phyloP scores from a whole-genome alignment of 192 early-diverging fungal genomes.

The Haplosporangium gracile region DNA sequence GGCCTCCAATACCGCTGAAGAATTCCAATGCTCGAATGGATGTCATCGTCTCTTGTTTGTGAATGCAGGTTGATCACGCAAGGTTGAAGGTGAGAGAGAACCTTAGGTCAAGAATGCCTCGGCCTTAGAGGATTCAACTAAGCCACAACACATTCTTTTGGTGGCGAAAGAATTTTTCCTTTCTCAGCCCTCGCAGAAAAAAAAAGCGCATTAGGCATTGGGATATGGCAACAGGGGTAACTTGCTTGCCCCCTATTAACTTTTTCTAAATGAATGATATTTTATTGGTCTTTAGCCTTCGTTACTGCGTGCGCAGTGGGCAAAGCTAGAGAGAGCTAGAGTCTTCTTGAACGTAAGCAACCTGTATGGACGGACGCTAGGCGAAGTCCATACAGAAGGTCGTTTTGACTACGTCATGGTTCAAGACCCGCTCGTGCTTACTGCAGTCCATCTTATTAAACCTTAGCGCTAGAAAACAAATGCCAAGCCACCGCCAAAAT shows the following conservation, averaged over 20 bases:
- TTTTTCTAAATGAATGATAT: no score
- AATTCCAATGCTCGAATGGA: conserved; percentile 72
- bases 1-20: conserved; percentile 78
- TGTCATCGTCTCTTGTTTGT: conserved; percentile 20
- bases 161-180: neutral
- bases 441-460: neutral
- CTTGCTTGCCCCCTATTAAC: no score
- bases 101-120: neutral
- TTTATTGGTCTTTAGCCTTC: no score
- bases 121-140: neutral
- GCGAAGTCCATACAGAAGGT: no score
- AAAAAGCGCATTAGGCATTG: no score
- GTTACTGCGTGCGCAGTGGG: no score
- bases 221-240: no score
- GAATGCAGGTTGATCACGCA: neutral
- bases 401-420: neutral
- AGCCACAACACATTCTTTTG: neutral
- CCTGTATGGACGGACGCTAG: no score
- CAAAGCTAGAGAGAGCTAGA: no score
- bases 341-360: no score
- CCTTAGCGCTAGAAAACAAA: neutral
- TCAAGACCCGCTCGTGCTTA: neutral
- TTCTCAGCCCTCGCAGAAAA: no score
- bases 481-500: conserved; percentile 1
- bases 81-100: neutral